Evolutionary conservation across 495 filamentous ascomycete species (phyloP).

Genomic region (Penicillium canescens): DNA sequence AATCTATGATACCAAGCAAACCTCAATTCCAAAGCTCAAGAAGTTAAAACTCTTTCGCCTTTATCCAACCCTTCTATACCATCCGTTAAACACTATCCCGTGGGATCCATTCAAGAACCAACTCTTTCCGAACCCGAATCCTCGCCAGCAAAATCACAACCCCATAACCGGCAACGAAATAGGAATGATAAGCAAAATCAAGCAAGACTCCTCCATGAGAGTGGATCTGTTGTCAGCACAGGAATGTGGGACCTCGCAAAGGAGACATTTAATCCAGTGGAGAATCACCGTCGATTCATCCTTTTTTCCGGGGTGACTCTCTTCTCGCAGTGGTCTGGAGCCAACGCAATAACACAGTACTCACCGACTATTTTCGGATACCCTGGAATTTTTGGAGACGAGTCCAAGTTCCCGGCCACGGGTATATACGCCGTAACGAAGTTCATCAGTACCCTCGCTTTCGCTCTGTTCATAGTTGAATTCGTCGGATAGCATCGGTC

Average conservation of each 20-base stretch:
- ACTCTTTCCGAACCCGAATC: slow-evolving; percentile 29
- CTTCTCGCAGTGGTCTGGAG: slow-evolving; percentile 31
- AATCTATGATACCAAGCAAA: too few relatives aligned
- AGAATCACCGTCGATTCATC: slow-evolving; percentile 59
- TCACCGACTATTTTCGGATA: slow-evolving; percentile 30
- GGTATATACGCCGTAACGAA: slow-evolving; percentile 45
- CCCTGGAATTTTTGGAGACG: slow-evolving; percentile 33
- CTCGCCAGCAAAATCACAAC: slow-evolving; percentile 26
- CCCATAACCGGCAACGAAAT: slow-evolving; percentile 24
- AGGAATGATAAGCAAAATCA: slow-evolving; percentile 30
- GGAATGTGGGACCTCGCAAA: slow-evolving; percentile 57
- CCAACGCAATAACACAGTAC: slow-evolving; percentile 30
- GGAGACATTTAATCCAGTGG: slow-evolving; percentile 63
- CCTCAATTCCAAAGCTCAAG: too few relatives aligned
- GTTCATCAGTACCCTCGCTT: slow-evolving; percentile 53
- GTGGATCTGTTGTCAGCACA: slow-evolving; percentile 51
- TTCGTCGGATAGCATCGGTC: slow-evolving; percentile 62
- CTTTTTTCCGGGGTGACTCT: slow-evolving; percentile 26
- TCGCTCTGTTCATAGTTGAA: slow-evolving; percentile 64
- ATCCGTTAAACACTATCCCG: not conserved
- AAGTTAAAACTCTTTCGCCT: too few relatives aligned
- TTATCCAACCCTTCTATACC: not conserved
- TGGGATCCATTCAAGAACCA: slow-evolving; percentile 26
- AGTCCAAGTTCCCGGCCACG: slow-evolving; percentile 39
- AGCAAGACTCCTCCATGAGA: slow-evolving; percentile 60